A percentile compares a stretch with the other conserved stretches of the same genome.
phyloP scores from a whole-genome alignment of 1,284 basidiomycete species.

The Ganoderma lucidum region DNA sequence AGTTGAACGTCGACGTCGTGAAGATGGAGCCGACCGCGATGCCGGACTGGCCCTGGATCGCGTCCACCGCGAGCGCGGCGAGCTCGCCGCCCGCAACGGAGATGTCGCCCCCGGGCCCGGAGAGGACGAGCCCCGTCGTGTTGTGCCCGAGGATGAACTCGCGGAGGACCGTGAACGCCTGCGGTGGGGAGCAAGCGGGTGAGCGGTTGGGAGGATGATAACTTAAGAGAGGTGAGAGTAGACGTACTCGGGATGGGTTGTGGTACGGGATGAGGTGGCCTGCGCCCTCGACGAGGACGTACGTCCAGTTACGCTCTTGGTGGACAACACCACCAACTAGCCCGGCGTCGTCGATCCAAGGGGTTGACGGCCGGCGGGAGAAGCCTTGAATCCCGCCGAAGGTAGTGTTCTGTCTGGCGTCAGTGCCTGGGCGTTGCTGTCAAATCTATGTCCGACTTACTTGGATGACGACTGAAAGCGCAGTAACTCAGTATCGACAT shows the following conservation, averaged over 20 bases:
- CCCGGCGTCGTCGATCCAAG: constrained; percentile 47
- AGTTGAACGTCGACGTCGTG: constrained; percentile 35
- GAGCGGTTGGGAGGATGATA: too few species aligned
- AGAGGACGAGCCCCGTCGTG: constrained; percentile 38
- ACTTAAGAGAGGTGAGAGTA: neutral
- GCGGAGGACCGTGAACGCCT: constrained; percentile 38
- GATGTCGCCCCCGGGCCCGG: constrained; percentile 13
- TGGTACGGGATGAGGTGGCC: constrained; percentile 41
- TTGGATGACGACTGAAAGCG: constrained; percentile 63
- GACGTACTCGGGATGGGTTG: constrained; percentile 52
- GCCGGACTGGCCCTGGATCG: constrained; percentile 50
- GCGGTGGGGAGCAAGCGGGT: neutral
- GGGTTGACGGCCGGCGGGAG: constrained; percentile 66
- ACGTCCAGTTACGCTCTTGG: constrained; percentile 44
- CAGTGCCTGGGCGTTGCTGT: neutral
- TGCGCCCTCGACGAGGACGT: constrained; percentile 40
- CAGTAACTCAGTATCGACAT: neutral
- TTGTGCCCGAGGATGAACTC: constrained; percentile 43
- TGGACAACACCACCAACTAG: constrained; percentile 41
- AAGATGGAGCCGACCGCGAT: constrained; percentile 35
- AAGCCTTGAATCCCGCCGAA: constrained; percentile 75
- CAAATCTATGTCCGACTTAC: constrained; percentile 39
- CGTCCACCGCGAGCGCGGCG: constrained; percentile 48
- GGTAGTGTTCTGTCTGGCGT: constrained; percentile 40
- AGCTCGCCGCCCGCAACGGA: constrained; percentile 58